Evolutionary conservation across 73 alveolate genomes (phyloP), one percentile per base, ranked within the genome.

Genomic region (Urostyla sp.): DNA sequence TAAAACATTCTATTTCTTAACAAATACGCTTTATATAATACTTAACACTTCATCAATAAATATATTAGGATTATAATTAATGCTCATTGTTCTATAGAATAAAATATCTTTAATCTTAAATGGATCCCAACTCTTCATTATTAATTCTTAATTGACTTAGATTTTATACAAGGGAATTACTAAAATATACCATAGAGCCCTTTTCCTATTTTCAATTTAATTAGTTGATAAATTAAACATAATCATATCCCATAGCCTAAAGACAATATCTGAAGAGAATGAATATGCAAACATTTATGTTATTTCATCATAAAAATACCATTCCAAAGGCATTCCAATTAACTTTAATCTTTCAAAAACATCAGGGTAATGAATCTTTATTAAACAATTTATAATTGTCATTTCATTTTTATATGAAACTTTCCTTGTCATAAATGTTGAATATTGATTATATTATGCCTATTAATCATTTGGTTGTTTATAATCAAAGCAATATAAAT

Each of bases 161-260:
- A 69, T 26, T 57, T 46, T 45, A 48, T 69, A 69, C 20, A 69
- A 38, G 6, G 83, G 83, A 16, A 69, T 43, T 4, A 69, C 83
- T 18, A 69, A 49, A 11, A 69, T 3, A 46, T 69, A 69, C 83
- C 83, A 69, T 4, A 69, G 69, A 3, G 83, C 83, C 49, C 69
- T 44, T 26, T 69, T 69, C 30, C 69, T 45, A 23, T 45, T 69
- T 7, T 69, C 83, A 46, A 49, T 24, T 10, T 45, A 34, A 27
- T 45, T 69, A 1, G 83, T 48, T 13, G 83, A 45, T 3, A 69
- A 45, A 34, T 69, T 69, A 69, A 69, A 49, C 38, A 69, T 59
- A 5, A 69, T 28, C 69, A 69, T 69, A 34, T 69, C 83, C 83
- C 83, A 69, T 0, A 69, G 56, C 48, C 83, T 69, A 6, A 69